These are phyloP conservation scores for Exophiala phaeomuriformis DNA, from an alignment of 2,329 filamentous ascomycete genomes.

Conservation along the genomic window DNA sequence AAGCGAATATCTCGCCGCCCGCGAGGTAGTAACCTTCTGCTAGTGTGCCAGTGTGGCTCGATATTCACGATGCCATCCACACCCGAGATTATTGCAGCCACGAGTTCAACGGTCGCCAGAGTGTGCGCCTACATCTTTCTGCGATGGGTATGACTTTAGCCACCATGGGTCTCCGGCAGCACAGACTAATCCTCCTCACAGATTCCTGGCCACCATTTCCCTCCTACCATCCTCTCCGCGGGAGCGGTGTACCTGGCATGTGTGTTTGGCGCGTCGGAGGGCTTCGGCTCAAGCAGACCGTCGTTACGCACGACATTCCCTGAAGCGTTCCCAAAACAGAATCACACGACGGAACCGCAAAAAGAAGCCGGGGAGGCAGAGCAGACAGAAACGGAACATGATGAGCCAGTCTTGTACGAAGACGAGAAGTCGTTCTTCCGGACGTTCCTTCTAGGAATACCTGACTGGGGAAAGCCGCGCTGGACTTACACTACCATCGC, in stretches of 20 bases:
- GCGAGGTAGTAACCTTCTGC: slow-evolving; percentile 7
- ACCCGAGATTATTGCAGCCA: slow-evolving; percentile 30
- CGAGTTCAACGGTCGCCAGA: slow-evolving; percentile 35
- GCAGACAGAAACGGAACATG: slow-evolving; percentile 49
- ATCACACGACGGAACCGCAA: slow-evolving; percentile 23
- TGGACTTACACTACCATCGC: slow-evolving; percentile 61
- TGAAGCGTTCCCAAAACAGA: slow-evolving; percentile 11
- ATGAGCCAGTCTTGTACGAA: slow-evolving; percentile 56
- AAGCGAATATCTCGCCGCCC: slow-evolving; percentile 12
- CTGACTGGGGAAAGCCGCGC: slow-evolving; percentile 61
- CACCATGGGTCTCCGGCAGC: too few relatives aligned
- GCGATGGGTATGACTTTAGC: slow-evolving; percentile 35
- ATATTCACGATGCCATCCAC: slow-evolving; percentile 30
- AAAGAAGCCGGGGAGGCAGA: slow-evolving; percentile 25
- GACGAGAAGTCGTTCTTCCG: slow-evolving; percentile 53
- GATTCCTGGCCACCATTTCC: slow-evolving; percentile 36
- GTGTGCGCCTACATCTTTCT: slow-evolving; percentile 37
- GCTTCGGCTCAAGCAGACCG: slow-evolving; percentile 16
- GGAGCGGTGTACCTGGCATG: slow-evolving; percentile 42
- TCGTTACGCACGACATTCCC: slow-evolving; percentile 20
- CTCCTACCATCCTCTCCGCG: slow-evolving; percentile 36
- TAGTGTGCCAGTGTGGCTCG: background rate
- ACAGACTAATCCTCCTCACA: slow-evolving; percentile 19
- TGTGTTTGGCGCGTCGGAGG: slow-evolving; percentile 24
- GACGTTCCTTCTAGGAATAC: slow-evolving; percentile 67